Conservation (phyloP, 208 protist genomes). For the Borovskyia barvae region DNA sequence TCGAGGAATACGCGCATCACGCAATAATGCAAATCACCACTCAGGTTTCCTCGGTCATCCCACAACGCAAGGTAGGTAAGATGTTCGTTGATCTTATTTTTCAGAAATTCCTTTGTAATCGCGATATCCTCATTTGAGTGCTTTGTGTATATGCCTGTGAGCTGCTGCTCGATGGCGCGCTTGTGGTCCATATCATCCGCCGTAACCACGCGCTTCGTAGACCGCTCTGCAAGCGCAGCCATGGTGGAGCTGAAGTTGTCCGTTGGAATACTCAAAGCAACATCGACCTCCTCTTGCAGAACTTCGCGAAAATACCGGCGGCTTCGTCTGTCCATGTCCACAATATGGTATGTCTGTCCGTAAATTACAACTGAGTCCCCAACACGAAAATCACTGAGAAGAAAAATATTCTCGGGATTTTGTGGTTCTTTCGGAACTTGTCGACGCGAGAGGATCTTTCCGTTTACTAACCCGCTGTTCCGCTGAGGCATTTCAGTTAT, state of each 20-base stretch:
- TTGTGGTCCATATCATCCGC: conserved; percentile 89
- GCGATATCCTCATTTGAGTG: conserved; percentile 83
- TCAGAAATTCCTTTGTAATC: conserved; percentile 83
- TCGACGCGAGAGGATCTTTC: conserved; percentile 68
- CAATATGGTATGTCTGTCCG: conserved; percentile 66
- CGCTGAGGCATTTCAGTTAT: conserved; percentile 60
- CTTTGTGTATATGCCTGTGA: conserved; percentile 88
- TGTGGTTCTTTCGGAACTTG: conserved; percentile 66
- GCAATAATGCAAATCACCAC: conserved; percentile 81
- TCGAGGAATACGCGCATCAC: conserved; percentile 74
- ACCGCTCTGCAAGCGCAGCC: conserved; percentile 16
- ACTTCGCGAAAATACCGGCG: conserved; percentile 69
- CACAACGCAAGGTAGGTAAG: conserved; percentile 85
- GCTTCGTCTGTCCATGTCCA: conserved; percentile 81
- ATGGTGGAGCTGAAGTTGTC: conserved; percentile 39
- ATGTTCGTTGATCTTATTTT: conserved; percentile 85
- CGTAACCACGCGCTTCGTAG: conserved; percentile 49
- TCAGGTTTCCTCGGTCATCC: conserved; percentile 84
- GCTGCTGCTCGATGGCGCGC: conserved; percentile 76
- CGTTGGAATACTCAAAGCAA: conserved; percentile 33
- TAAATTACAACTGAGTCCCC: conserved; percentile 70
- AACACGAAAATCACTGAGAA: conserved; percentile 73
- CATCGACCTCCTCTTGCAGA: conserved; percentile 36
- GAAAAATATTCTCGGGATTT: conserved; percentile 45
- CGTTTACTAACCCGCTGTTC: conserved; percentile 81